Percentiles rank a stretch among this genome's conserved stretches.
These are phyloP conservation scores for Eimeria maxima DNA, from an alignment of 169 alveolate genomes.

Conservation along the genomic window DNA sequence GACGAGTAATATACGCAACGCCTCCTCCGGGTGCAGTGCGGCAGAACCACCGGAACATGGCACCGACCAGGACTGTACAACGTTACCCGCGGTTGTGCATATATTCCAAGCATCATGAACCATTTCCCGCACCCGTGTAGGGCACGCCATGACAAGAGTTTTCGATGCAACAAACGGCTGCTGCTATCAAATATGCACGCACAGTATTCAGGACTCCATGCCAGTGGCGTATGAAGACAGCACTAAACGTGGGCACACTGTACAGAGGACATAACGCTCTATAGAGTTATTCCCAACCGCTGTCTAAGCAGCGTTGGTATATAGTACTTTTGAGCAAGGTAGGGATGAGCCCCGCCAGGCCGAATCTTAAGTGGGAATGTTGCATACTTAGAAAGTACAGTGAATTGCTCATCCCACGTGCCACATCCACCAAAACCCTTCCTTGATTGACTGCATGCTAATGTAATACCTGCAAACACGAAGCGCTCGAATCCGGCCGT, in stretches of 20 bases:
- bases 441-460: too few species aligned
- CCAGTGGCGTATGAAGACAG: background rate
- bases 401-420: background rate
- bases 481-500: too few species aligned
- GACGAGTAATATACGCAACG: too few species aligned
- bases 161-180: too few species aligned
- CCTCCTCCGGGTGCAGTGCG: too few species aligned
- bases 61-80: too few species aligned
- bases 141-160: background rate
- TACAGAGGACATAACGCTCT: background rate
- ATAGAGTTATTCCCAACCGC: background rate
- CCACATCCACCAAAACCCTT: background rate
- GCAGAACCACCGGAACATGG: background rate
- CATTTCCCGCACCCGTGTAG: background rate
- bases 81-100: background rate
- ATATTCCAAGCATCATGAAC: background rate
- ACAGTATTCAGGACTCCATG: background rate
- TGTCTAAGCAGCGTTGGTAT: background rate
- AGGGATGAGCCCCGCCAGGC: background rate
- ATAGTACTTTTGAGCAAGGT: background rate
- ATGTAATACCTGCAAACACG: too few species aligned
- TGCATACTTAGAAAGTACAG: too few species aligned
- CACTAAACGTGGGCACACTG: background rate
- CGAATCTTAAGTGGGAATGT: background rate
- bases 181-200: background rate